phyloP scores from a whole-genome alignment of 352 stramenopile genomes.

The Pythium monospermum region DNA sequence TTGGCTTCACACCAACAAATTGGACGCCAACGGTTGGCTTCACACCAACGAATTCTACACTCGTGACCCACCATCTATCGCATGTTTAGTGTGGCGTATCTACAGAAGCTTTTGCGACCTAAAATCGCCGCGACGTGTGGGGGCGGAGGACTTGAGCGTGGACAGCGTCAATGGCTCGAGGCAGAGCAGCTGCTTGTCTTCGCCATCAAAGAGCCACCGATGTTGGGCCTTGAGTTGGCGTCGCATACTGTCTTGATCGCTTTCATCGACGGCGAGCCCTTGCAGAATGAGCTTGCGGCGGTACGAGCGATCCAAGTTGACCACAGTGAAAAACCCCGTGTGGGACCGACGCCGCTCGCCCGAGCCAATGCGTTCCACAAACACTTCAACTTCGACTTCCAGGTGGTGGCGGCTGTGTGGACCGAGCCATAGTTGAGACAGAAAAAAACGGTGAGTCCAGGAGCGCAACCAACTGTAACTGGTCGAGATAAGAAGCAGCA shows the following conservation, averaged over 20 bases:
- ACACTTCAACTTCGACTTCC: slow-evolving; percentile 73
- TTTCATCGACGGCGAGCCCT: slow-evolving; percentile 48
- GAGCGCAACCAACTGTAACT: too few species aligned
- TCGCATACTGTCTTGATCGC: slow-evolving; percentile 60
- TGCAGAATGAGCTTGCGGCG: slow-evolving; percentile 53
- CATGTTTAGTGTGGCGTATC: too few species aligned
- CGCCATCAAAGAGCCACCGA: slow-evolving; percentile 63
- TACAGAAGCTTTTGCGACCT: slow-evolving; percentile 17
- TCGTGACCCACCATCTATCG: too few species aligned
- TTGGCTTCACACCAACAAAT: too few species aligned
- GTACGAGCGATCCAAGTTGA: slow-evolving; percentile 57
- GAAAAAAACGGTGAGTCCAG: too few species aligned
- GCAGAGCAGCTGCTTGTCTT: slow-evolving; percentile 52
- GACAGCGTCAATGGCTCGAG: slow-evolving; percentile 49
- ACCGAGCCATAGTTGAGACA: neutral
- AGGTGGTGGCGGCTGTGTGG: slow-evolving; percentile 47
- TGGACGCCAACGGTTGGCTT: too few species aligned
- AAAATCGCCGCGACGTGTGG: neutral
- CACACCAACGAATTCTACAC: too few species aligned
- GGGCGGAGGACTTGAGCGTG: slow-evolving; percentile 16
- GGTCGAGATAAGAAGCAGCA: neutral
- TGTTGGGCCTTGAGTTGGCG: slow-evolving; percentile 66
- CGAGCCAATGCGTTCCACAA: slow-evolving; percentile 48
- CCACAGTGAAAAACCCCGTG: slow-evolving; percentile 67
- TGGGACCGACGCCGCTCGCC: slow-evolving; percentile 47